A percentile compares a stretch with the other conserved stretches of the same genome.
phyloP scores from a whole-genome alignment of 2,329 filamentous ascomycete species.

The Trichoderma atroviride region DNA sequence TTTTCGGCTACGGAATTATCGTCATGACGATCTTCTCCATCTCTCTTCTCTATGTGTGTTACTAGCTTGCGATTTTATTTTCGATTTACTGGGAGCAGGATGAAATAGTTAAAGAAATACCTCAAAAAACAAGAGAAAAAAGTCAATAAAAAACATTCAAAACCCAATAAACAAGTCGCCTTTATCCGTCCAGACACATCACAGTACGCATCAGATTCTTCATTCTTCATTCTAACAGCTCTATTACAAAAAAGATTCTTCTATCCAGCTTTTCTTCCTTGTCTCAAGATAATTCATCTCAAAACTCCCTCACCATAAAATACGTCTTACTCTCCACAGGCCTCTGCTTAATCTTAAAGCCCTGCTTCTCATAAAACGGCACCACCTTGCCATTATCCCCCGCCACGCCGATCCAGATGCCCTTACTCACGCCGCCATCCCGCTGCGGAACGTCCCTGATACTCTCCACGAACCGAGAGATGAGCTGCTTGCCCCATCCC shows the following conservation, averaged over 20 bases:
- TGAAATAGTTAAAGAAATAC: slow-evolving; percentile 1
- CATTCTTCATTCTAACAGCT: neutral
- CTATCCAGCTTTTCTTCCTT: too few relatives aligned
- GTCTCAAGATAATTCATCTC: too few relatives aligned
- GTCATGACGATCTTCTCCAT: neutral
- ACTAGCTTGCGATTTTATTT: neutral
- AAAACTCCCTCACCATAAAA: slow-evolving; percentile 47
- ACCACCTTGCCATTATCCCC: slow-evolving; percentile 53
- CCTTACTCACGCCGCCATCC: slow-evolving; percentile 32
- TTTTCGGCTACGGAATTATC: neutral
- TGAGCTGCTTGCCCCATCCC: slow-evolving; percentile 50
- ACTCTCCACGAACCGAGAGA: slow-evolving; percentile 46
- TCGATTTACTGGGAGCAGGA: slow-evolving; percentile 4
- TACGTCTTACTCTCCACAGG: slow-evolving; percentile 42
- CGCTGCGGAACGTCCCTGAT: slow-evolving; percentile 34
- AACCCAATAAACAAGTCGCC: neutral
- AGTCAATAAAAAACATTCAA: neutral
- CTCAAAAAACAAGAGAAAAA: neutral
- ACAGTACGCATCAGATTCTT: neutral
- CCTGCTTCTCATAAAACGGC: slow-evolving; percentile 51
- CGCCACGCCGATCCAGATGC: slow-evolving; percentile 49
- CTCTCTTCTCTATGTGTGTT: neutral
- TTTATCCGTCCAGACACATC: neutral
- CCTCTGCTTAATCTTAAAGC: slow-evolving; percentile 46
- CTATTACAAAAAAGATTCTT: neutral